Evolutionary conservation across 768 basidiomycete genomes (phyloP), one percentile per base, ranked within the genome.

Genomic region (Hypsizygus marmoreus): DNA sequence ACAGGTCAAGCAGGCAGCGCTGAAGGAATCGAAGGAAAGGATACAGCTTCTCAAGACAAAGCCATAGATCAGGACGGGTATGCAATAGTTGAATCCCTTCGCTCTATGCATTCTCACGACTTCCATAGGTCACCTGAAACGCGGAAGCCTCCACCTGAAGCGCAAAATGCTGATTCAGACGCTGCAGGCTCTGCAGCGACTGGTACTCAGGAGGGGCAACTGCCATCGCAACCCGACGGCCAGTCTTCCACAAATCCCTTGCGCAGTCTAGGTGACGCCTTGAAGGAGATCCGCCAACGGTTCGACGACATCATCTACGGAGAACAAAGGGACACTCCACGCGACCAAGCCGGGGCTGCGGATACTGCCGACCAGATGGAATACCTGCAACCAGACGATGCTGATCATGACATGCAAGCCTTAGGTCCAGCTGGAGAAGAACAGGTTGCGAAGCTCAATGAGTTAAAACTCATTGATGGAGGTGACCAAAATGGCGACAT

Each of bases 391-490:
- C 79, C 88, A 2, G 84, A 84, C 29, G 84, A 87, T 37, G 73
- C 69, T 22, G 81, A 80, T 49, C 70, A 86, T 43, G 80, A 86
- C 25, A 88, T 88, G 81, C 92, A 95, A 65, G 92, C 94, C 1
- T 77, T 98, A 16, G 95, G 92, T 5, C 83, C 91, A 1, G 86
- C 95, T 2, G 83, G 79, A 8, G 84, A 91, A 32, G 92, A 95
- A 54, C 82, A 94, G 61, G 79, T 81, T 9, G 86, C 88, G 13
- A 89, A 86, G 58, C 71, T 97, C 35, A 77, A 86, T 52, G 86
- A 95, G 40, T 81, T 97, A 26, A 86, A 80, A 34, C 72, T 97
- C 51, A 65, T 82, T 20, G 90, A 91, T 50, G 82, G 81, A 2
- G 74, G 79, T 12, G 63, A 66, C 40, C 52, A 62, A 30, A 34